Base-by-base conservation (phyloP, 257 asterid genomes). In the Solanum ossicruentum region DNA sequence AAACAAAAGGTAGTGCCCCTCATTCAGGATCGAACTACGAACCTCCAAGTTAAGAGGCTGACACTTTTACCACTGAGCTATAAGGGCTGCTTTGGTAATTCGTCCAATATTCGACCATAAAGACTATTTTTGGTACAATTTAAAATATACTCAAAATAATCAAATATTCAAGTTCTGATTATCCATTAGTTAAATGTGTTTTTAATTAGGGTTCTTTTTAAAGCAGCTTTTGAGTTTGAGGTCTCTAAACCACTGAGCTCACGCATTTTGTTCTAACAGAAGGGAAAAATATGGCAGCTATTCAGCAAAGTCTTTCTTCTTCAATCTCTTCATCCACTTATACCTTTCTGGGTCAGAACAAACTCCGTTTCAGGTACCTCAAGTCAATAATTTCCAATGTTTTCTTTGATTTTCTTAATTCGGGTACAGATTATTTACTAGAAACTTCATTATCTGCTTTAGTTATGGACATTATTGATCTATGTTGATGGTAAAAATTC, bases 291-390 rank as follows among this genome's bases (percentile, higher is more conserved):
- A 93, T 95, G 98, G 88, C 97, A 39, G 91, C 88, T 12, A 83
- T 93, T 89, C 93, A 90, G 55, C 93, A 91, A 16, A 88, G 78
- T 88, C 84, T 90, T 26, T 88, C 91, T 13, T 83, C 93, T 18
- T 86, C 95, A 23, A 86, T 95, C 85, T 89, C 97, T 65, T 93
- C 96, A 49, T 92, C 95, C 45, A 21, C 92, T 85, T 93, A 97
- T 52, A 51, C 89, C 83, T 91, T 94, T 57, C 20, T 91, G 69
- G 93, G 92, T 71, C 91, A 83, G 65, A 88, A 56, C 89, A 90
- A 89, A 89, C 84, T 94, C 87, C 85, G 84, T 79, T 71, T 72
- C 87, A 90, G 92, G 98, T 95, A 58, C 65, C 81, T 43, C 12
- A 6, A 39, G 11, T 41, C 9, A 56, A 43, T 60, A 5, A 61